phyloP scores from a whole-genome alignment of 345 rosid species.

The Brassica rapa region DNA sequence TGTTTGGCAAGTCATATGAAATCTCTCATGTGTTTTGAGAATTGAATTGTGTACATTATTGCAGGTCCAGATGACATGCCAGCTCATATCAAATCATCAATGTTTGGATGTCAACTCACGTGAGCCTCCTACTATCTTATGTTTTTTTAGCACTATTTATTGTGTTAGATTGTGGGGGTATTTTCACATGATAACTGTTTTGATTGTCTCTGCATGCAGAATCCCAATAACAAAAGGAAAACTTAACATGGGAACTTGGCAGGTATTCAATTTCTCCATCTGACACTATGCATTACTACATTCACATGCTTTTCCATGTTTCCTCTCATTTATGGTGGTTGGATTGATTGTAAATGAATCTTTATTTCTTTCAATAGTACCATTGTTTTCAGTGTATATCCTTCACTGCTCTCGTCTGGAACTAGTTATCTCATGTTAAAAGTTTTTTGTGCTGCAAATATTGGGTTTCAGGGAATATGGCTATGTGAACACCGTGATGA shows the following conservation, averaged over 20 bases:
- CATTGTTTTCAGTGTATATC: background rate
- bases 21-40: background rate
- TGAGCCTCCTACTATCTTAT: slow-evolving; percentile 37
- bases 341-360: background rate
- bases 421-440: background rate
- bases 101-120: slow-evolving; percentile 90
- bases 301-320: slow-evolving; percentile 10
- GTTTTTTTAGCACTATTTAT: background rate
- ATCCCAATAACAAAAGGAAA: slow-evolving; percentile 80
- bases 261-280: slow-evolving; percentile 48
- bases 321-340: slow-evolving; percentile 13
- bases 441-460: slow-evolving; percentile 22
- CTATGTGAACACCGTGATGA: slow-evolving; percentile 92
- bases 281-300: slow-evolving; percentile 7
- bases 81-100: slow-evolving; percentile 91
- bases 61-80: slow-evolving; percentile 99
- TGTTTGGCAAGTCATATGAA: background rate
- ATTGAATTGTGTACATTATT: slow-evolving; percentile 28
- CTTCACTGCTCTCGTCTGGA: background rate
- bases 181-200: background rate
- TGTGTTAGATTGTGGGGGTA: slow-evolving; percentile 3
- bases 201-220: slow-evolving; percentile 54
- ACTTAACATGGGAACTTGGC: slow-evolving; percentile 97
- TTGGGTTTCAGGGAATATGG: slow-evolving; percentile 79
- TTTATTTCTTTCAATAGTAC: background rate